Evolutionary conservation across 768 basidiomycete species (phyloP).

Genomic region (Boletales sp.): DNA sequence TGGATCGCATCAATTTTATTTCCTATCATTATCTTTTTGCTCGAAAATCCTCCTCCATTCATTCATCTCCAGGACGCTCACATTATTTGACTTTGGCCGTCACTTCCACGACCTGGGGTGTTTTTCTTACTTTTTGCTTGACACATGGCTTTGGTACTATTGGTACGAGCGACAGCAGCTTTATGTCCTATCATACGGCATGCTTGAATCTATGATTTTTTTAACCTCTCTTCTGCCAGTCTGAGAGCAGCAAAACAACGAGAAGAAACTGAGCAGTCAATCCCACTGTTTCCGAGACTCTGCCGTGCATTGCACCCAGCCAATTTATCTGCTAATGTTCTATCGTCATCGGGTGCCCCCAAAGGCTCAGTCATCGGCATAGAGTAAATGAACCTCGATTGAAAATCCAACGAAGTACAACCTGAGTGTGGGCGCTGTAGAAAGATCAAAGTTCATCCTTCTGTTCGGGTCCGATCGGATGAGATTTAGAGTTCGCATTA

Average conservation of each 20-base stretch:
- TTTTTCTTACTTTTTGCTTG: neutral
- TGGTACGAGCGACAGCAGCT: neutral
- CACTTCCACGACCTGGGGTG: neutral
- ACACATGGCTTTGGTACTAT: neutral
- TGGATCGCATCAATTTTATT: conserved; percentile 7
- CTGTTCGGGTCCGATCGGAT: neutral
- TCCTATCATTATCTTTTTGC: conserved; percentile 27
- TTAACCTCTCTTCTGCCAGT: neutral
- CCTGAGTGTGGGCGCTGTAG: neutral
- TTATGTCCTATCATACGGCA: conserved; percentile 9
- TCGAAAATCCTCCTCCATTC: neutral
- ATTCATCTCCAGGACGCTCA: conserved; percentile 1
- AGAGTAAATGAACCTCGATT: neutral
- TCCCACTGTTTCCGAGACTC: too few species aligned
- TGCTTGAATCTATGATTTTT: conserved; percentile 21
- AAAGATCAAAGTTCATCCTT: neutral
- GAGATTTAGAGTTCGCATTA: neutral
- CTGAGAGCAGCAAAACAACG: too few species aligned
- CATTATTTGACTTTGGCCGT: neutral
- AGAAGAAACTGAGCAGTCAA: too few species aligned
- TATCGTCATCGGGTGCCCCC: too few species aligned
- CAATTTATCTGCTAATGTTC: too few species aligned
- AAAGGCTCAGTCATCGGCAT: neutral
- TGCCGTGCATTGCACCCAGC: too few species aligned
- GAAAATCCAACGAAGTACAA: neutral